Conservation (phyloP, 2,329 filamentous ascomycete species). For the Fusarium sulawesiense region DNA sequence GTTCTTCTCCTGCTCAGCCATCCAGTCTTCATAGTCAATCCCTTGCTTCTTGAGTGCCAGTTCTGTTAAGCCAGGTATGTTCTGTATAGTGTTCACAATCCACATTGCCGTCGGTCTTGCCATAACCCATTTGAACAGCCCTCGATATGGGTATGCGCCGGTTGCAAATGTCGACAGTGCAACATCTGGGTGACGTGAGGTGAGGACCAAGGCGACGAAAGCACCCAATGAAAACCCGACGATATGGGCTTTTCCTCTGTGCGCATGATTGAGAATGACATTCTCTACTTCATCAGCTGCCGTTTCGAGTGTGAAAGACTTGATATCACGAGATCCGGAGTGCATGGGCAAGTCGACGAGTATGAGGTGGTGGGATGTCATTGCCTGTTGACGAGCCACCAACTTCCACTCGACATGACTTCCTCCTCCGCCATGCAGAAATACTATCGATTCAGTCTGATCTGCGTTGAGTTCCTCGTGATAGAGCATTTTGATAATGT, state of each 20-base stretch:
- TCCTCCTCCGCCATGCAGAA: slow-evolving; percentile 10
- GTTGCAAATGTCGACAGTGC: slow-evolving; percentile 18
- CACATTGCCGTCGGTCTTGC: slow-evolving; percentile 8
- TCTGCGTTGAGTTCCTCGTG: neutral
- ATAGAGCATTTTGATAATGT: neutral
- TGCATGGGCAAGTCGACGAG: slow-evolving; percentile 29
- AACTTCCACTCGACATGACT: slow-evolving; percentile 23
- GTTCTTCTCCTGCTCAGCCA: slow-evolving; percentile 10
- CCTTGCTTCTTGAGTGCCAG: slow-evolving; percentile 7
- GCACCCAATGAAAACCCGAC: slow-evolving; percentile 53
- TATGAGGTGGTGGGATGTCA: slow-evolving; percentile 15
- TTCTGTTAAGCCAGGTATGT: slow-evolving; percentile 4
- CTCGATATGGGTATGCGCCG: slow-evolving; percentile 14
- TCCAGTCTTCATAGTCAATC: slow-evolving; percentile 28
- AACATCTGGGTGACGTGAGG: neutral
- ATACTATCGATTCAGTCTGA: slow-evolving; percentile 7
- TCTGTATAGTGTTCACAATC: slow-evolving; percentile 1
- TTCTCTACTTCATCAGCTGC: slow-evolving; percentile 42
- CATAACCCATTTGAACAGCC: slow-evolving; percentile 26
- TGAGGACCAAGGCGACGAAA: slow-evolving; percentile 14
- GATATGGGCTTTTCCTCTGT: slow-evolving; percentile 52
- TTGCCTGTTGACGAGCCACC: slow-evolving; percentile 1
- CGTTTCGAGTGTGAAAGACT: neutral
- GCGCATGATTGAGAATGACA: slow-evolving; percentile 50
- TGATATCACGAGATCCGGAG: slow-evolving; percentile 13